Evolutionary conservation across 768 basidiomycete species (phyloP).

Genomic region (Hypsizygus marmoreus): DNA sequence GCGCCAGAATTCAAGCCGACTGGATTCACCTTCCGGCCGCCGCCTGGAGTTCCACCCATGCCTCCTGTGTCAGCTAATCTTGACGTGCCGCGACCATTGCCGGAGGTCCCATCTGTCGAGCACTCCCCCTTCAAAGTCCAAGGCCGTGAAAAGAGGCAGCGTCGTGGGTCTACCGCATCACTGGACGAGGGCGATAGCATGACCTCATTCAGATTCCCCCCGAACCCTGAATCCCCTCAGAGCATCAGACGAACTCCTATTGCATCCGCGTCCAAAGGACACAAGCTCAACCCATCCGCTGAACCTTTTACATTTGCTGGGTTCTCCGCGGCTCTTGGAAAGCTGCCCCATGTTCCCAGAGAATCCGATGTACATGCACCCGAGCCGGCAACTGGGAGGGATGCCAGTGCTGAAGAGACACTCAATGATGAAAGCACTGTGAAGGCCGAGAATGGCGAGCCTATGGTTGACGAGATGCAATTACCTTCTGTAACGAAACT

Average conservation of each 20-base stretch:
- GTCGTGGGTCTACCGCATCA: slow-evolving; percentile 50
- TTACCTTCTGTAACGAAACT: slow-evolving; percentile 32
- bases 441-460: slow-evolving; percentile 30
- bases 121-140: slow-evolving; percentile 53
- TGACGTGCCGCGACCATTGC: slow-evolving; percentile 30
- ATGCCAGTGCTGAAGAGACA: slow-evolving; percentile 22
- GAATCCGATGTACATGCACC: slow-evolving; percentile 18
- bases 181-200: slow-evolving; percentile 64
- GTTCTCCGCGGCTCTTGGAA: slow-evolving; percentile 48
- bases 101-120: slow-evolving; percentile 33
- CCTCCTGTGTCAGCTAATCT: slow-evolving; percentile 32
- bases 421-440: slow-evolving; percentile 37
- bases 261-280: slow-evolving; percentile 14
- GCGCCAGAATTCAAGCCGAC: slow-evolving; percentile 82
- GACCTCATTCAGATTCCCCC: slow-evolving; percentile 78
- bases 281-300: slow-evolving; percentile 44
- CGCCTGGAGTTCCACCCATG: slow-evolving; percentile 65
- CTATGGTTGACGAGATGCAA: slow-evolving; percentile 26
- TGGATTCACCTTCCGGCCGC: slow-evolving; percentile 77
- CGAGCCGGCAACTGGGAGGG: slow-evolving; percentile 13
- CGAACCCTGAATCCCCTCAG: slow-evolving; percentile 48
- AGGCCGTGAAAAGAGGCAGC: slow-evolving; percentile 80
- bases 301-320: slow-evolving; percentile 72
- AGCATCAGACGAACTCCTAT: slow-evolving; percentile 43
- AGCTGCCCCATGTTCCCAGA: slow-evolving; percentile 30